These are phyloP conservation scores for Grigorovia transvaalensis DNA, from an alignment of 805 yeast species.

Conservation along the genomic window DNA sequence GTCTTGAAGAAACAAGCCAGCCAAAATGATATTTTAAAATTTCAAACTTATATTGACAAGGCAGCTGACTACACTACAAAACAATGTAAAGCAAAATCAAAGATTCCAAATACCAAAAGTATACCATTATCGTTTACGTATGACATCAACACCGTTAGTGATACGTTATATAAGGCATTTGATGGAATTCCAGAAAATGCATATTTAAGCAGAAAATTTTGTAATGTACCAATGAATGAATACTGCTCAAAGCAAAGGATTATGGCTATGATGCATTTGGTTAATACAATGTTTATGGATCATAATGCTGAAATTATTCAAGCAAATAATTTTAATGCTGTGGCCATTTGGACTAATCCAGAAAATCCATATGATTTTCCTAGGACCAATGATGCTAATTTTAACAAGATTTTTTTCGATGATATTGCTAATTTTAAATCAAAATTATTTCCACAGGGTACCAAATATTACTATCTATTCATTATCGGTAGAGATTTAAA, in stretches of 20 bases:
- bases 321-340: slow-evolving; percentile 27
- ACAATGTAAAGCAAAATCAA: neutral
- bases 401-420: slow-evolving; percentile 23
- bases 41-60: slow-evolving; percentile 70
- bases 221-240: slow-evolving; percentile 17
- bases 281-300: slow-evolving; percentile 19
- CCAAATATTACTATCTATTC: slow-evolving; percentile 25
- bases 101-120: neutral
- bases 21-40: slow-evolving; percentile 58
- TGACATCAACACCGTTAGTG: slow-evolving; percentile 19
- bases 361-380: slow-evolving; percentile 17
- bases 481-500: slow-evolving; percentile 26
- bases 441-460: slow-evolving; percentile 19
- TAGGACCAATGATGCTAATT: slow-evolving; percentile 20
- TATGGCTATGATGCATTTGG: slow-evolving; percentile 19
- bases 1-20: slow-evolving; percentile 79
- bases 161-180: slow-evolving; percentile 23
- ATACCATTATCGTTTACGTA: slow-evolving; percentile 12
- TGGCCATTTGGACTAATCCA: slow-evolving; percentile 24
- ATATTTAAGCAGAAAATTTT: slow-evolving; percentile 24
- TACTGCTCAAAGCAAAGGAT: slow-evolving; percentile 16
- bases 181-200: slow-evolving; percentile 19
- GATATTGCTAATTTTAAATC: slow-evolving; percentile 14
- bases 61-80: slow-evolving; percentile 31
- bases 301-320: slow-evolving; percentile 27